Evolutionary conservation across 2,329 filamentous ascomycete species (phyloP).

Genomic region (Fusarium chuoi): DNA sequence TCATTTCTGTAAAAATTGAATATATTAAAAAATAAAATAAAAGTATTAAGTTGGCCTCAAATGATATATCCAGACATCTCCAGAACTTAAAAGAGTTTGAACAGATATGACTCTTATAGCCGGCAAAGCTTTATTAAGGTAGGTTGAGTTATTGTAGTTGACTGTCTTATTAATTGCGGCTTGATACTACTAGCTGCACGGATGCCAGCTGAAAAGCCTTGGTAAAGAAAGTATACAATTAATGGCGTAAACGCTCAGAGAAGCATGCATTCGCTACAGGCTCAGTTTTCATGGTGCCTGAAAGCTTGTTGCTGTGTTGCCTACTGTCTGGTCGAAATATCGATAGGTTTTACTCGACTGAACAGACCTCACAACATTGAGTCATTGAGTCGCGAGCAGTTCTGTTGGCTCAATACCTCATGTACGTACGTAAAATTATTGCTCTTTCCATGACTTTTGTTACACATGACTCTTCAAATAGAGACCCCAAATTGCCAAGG

Average conservation of each 20-base stretch:
- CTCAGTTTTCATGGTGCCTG: background rate
- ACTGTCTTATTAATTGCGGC: background rate
- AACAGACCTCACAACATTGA: background rate
- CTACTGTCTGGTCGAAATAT: background rate
- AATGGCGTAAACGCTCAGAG: background rate
- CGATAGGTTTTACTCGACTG: background rate
- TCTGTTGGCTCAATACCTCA: background rate
- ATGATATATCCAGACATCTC: background rate
- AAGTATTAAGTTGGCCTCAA: background rate
- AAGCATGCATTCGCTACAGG: background rate
- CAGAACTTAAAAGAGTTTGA: background rate
- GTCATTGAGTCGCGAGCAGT: conserved; percentile 13
- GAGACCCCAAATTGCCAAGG: conserved; percentile 20
- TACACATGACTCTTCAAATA: conserved; percentile 40
- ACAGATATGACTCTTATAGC: background rate
- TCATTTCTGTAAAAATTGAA: too few relatives aligned
- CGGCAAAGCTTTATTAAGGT: background rate
- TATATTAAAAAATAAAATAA: background rate
- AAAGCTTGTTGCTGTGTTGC: background rate
- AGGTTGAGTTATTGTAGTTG: background rate
- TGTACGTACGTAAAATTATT: conserved; percentile 41
- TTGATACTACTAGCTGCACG: background rate
- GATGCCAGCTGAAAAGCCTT: background rate
- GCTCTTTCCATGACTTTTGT: conserved; percentile 44
- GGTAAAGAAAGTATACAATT: background rate